Evolutionary conservation across 139 green algal species (phyloP), one percentile per base, ranked within the genome.

Genomic region (Pycnococcus provasolii): DNA sequence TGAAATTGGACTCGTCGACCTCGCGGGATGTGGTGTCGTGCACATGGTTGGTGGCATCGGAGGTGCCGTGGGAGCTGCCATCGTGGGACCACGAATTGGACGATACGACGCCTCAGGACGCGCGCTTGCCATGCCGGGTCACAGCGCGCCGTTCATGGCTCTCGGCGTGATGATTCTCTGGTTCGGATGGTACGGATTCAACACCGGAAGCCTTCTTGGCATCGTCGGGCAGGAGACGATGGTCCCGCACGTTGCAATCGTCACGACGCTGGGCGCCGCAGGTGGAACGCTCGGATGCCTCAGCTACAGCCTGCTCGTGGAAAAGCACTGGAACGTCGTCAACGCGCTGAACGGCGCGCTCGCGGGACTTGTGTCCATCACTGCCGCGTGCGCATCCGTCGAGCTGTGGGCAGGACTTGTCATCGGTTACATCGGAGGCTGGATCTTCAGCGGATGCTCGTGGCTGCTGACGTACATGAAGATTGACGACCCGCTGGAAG

Each of bases 1-100:
- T 66, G 67, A 47, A 46, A 69, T 73, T 1, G 81, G 81, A 6
- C 57, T 78, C 26, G 68, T 86, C n/a, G 81, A 86, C 62, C 84
- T 80, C 68, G 81, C 78, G 41, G 76, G 76, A 46, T 50, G 45
- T 1, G 71, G 66, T 45, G 83, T 89, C 7, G 85, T 92, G 55
- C 86, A 95, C 76, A 86, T 92, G 76, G 79, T 84, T 1, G 88
- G 87, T 15, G 87, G 85, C 60, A 73, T 64, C n/a, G 70, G 70
- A 15, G 75, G 58, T 5, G 46, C 63, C 6, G 43, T 68, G 39
- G 58, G 41, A 6, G 52, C 42, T 4, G 44, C 37, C 8, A 11
- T 94, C 44, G 59, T 91, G 0, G 91, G 91, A 4, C 88, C 91
- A 6, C 84, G 89, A 70, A 77, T 88, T 4, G 89, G 88, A 4